These are phyloP conservation scores for Pterocarpus macrocarpus DNA, from an alignment of 306 rosid species.

Conservation along the genomic window DNA sequence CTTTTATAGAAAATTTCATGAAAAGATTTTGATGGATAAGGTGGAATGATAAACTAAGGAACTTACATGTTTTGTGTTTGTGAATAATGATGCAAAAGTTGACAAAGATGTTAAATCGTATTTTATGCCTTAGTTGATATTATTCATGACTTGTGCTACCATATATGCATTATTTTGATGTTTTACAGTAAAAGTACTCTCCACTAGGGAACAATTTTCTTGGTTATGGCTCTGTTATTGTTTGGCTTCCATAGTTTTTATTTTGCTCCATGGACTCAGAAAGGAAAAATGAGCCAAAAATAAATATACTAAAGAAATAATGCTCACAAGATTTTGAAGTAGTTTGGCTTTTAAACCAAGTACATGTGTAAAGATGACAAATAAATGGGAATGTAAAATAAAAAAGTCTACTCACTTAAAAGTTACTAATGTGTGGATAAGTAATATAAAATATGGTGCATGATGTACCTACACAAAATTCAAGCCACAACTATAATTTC, in stretches of 20 bases:
- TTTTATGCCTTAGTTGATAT: constrained; percentile 19
- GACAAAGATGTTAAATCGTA: not conserved
- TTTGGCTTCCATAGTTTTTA: constrained; percentile 2
- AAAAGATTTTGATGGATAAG: constrained; percentile 22
- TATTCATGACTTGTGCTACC: not conserved
- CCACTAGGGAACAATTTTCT: constrained; percentile 8
- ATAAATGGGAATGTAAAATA: too few species aligned
- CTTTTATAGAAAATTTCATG: constrained; percentile 49
- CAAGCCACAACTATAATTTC: too few species aligned
- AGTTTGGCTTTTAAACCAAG: not conserved
- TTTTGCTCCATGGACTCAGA: constrained; percentile 1
- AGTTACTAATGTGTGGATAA: not conserved
- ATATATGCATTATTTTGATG: constrained; percentile 1
- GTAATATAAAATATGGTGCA: not conserved
- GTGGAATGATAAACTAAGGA: not conserved
- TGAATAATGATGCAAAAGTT: constrained; percentile 39
- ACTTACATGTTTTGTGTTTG: constrained; percentile 10
- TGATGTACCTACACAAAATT: too few species aligned
- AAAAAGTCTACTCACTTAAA: not conserved
- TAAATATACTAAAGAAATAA: not conserved
- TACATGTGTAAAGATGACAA: not conserved
- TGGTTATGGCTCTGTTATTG: not conserved
- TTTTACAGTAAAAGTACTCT: constrained; percentile 10
- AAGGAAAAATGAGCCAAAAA: not conserved
- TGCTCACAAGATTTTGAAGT: not conserved